Conservation (phyloP, 768 basidiomycete species). For the Tephrocybe rancida region DNA sequence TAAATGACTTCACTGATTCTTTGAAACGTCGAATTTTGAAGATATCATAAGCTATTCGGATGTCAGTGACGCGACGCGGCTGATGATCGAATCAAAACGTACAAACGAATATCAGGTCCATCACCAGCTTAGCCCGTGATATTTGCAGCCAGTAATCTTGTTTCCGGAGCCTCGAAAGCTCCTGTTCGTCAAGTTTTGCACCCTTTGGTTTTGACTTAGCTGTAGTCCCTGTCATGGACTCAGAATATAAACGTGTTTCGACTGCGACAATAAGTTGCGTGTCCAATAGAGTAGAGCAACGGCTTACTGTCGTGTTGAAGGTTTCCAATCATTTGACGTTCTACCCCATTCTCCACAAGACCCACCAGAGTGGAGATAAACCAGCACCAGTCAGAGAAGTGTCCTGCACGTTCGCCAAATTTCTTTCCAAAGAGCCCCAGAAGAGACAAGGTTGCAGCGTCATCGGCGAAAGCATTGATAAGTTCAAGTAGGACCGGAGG, state of each 20-base stretch:
- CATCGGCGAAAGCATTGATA: constrained; percentile 74
- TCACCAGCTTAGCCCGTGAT: constrained; percentile 68
- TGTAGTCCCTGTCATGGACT: constrained; percentile 73
- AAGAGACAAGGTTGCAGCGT: constrained; percentile 73
- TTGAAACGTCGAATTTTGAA: constrained; percentile 67
- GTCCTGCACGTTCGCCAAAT: constrained; percentile 68
- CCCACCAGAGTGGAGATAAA: constrained; percentile 77
- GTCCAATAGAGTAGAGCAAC: background rate
- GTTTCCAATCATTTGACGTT: constrained; percentile 68
- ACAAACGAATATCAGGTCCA: constrained; percentile 93
- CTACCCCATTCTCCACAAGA: constrained; percentile 82
- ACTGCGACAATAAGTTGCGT: constrained; percentile 43
- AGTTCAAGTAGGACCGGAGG: constrained; percentile 84
- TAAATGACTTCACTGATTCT: constrained; percentile 61
- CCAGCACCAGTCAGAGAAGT: constrained; percentile 89
- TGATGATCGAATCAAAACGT: constrained; percentile 26
- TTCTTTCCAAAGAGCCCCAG: constrained; percentile 70
- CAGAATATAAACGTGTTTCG: constrained; percentile 70
- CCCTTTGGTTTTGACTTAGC: constrained; percentile 66
- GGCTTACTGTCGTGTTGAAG: constrained; percentile 63
- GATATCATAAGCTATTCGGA: constrained; percentile 69
- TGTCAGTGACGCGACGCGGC: constrained; percentile 9
- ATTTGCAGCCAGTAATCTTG: constrained; percentile 80
- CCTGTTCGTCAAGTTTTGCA: constrained; percentile 67
- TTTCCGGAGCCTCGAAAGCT: constrained; percentile 64